A percentile compares a stretch with the other conserved stretches of the same genome.
phyloP scores from a whole-genome alignment of 192 early-diverging fungal genomes.

The Coemansia brasiliensis region DNA sequence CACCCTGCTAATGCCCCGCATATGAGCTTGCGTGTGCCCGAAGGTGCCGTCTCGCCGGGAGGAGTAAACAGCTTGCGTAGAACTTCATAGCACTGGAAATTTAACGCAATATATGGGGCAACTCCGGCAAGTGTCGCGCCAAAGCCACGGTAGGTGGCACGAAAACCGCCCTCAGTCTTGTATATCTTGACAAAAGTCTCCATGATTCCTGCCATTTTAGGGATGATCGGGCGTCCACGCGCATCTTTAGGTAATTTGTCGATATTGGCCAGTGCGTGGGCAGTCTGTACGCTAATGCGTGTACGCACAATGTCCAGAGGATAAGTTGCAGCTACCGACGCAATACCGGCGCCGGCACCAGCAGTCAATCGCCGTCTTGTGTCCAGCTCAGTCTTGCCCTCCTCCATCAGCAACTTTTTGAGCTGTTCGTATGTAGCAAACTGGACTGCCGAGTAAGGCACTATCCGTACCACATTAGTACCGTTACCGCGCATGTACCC shows the following conservation, averaged over 20 bases:
- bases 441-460: slow-evolving; percentile 80
- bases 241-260: slow-evolving; percentile 43
- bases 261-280: slow-evolving; percentile 54
- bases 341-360: slow-evolving; percentile 74
- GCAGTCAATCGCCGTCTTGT: slow-evolving; percentile 68
- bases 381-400: slow-evolving; percentile 68
- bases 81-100: slow-evolving; percentile 81
- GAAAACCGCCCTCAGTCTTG: slow-evolving; percentile 69
- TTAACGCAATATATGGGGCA: slow-evolving; percentile 78
- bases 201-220: slow-evolving; percentile 69
- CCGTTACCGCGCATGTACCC: slow-evolving; percentile 81
- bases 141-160: slow-evolving; percentile 72
- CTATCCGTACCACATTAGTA: slow-evolving; percentile 80
- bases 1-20: slow-evolving; percentile 78
- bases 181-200: slow-evolving; percentile 67
- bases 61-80: slow-evolving; percentile 70
- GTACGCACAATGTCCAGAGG: slow-evolving; percentile 80
- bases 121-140: slow-evolving; percentile 74
- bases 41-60: slow-evolving; percentile 58
- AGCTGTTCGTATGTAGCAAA: slow-evolving; percentile 82
- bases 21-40: slow-evolving; percentile 62
- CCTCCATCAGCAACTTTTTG: slow-evolving; percentile 69
- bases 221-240: slow-evolving; percentile 56
- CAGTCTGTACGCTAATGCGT: slow-evolving; percentile 73
- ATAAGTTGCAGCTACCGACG: slow-evolving; percentile 76